Evolutionary conservation across 805 yeast species (phyloP).

Genomic region (Saccharomycopsis fibuligera): DNA sequence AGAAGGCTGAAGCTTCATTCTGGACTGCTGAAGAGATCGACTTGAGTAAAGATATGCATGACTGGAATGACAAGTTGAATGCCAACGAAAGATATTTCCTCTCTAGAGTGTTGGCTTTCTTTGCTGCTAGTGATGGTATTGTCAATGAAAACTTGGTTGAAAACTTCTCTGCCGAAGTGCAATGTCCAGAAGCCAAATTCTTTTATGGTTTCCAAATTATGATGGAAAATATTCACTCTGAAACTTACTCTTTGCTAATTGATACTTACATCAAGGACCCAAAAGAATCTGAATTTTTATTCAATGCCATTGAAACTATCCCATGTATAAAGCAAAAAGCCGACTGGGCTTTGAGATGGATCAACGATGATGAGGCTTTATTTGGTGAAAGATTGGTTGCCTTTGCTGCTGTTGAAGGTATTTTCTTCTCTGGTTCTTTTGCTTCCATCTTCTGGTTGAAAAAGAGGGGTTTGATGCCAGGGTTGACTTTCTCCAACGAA

Average conservation of each 20-base stretch:
- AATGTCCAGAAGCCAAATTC: constrained; percentile 95
- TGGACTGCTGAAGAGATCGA: constrained; percentile 99
- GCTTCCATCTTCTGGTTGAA: constrained; percentile 98
- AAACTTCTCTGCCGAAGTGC: constrained; percentile 96
- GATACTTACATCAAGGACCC: constrained; percentile 97
- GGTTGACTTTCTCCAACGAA: constrained; percentile 95
- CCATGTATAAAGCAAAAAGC: constrained; percentile 97
- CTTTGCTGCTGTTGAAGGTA: constrained; percentile 98
- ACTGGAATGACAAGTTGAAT: constrained; percentile 86
- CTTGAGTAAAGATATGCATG: constrained; percentile 81
- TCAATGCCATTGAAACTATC: constrained; percentile 93
- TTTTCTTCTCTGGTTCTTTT: constrained; percentile 96
- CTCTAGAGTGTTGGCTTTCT: constrained; percentile 91
- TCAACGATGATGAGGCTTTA: constrained; percentile 76
- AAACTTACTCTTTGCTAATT: constrained; percentile 89
- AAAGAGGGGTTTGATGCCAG: constrained; percentile 99
- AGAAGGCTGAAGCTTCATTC: constrained; percentile 98
- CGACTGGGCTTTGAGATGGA: constrained; percentile 99
- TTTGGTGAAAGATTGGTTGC: constrained; percentile 96
- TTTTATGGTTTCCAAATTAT: constrained; percentile 98
- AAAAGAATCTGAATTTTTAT: constrained; percentile 80
- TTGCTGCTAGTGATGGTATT: constrained; percentile 98
- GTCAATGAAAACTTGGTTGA: constrained; percentile 97
- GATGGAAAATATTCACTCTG: constrained; percentile 99
- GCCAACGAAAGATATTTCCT: constrained; percentile 90